Evolutionary conservation across 305 asterid species (phyloP).

Genomic region (Ruellia speciosa): DNA sequence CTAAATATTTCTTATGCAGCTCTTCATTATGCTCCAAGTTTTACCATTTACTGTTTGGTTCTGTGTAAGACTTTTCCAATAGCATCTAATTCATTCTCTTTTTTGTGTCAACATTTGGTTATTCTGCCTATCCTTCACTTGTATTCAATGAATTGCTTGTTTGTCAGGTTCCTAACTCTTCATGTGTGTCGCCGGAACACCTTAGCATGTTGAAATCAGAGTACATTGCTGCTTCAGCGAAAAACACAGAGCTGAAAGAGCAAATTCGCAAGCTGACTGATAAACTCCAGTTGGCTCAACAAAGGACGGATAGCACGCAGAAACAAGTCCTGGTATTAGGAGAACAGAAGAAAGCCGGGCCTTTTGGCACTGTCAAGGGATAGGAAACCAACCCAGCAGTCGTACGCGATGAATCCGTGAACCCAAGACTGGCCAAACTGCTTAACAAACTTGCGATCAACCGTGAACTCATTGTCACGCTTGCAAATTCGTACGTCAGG

Average conservation of each 20-base stretch:
- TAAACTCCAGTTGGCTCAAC: conserved; percentile 39
- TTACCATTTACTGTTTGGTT: too few relatives aligned
- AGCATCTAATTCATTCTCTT: neutral
- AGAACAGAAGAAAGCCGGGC: conserved; percentile 33
- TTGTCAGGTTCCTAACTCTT: conserved; percentile 28
- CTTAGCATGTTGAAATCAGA: conserved; percentile 39
- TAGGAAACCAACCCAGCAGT: conserved; percentile 35
- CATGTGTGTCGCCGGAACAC: conserved; percentile 39
- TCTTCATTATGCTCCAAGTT: too few relatives aligned
- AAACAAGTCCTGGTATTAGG: conserved; percentile 33
- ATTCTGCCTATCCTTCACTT: conserved; percentile 7
- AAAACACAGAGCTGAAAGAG: conserved; percentile 33
- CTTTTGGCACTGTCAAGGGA: conserved; percentile 43
- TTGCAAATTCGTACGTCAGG: conserved; percentile 44
- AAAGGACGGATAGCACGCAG: conserved; percentile 34
- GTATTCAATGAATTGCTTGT: neutral
- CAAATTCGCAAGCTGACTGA: conserved; percentile 32
- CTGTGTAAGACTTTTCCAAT: neutral
- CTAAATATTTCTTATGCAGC: too few relatives aligned
- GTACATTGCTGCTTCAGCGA: conserved; percentile 33
- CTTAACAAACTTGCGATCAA: conserved; percentile 36
- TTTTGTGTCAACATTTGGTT: neutral
- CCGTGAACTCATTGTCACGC: conserved; percentile 44
- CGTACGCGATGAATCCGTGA: conserved; percentile 32
- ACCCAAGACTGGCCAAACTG: conserved; percentile 44